phyloP scores from a whole-genome alignment of 2,329 filamentous ascomycete species.

The Phyllosticta ampelicida region DNA sequence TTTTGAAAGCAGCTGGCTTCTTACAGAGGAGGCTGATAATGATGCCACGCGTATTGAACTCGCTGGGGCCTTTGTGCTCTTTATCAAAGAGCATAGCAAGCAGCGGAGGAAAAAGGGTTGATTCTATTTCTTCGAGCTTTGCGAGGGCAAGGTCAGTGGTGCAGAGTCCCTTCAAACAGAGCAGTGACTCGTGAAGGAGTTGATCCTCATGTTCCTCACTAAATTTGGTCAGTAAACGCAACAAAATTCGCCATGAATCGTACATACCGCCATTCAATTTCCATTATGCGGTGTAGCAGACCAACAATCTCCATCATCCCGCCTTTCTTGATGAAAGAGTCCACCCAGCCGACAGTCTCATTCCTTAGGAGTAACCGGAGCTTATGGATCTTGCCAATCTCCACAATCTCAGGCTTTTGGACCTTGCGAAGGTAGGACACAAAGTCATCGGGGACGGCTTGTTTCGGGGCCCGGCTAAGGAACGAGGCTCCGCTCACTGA shows the following conservation, averaged over 20 bases:
- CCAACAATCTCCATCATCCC: conserved; percentile 88
- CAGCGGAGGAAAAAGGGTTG: conserved; percentile 73
- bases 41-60: conserved; percentile 87
- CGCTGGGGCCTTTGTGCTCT: conserved; percentile 95
- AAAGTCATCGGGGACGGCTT: conserved; percentile 70
- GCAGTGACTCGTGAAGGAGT: conserved; percentile 78
- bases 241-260: background rate
- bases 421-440: conserved; percentile 75
- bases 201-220: conserved; percentile 94
- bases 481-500: conserved; percentile 46
- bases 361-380: conserved; percentile 80
- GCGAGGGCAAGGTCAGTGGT: conserved; percentile 80
- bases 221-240: conserved; percentile 14
- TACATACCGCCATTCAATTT: conserved; percentile 80
- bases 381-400: conserved; percentile 94
- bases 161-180: conserved; percentile 88
- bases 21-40: conserved; percentile 70
- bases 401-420: conserved; percentile 69
- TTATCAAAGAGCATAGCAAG: conserved; percentile 88
- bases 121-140: conserved; percentile 69
- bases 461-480: conserved; percentile 59
- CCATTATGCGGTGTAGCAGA: conserved; percentile 82
- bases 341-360: conserved; percentile 92
- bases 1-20: conserved; percentile 9
- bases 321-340: conserved; percentile 77